Base-by-base conservation (phyloP, 106 monocot species). In the Apostasia ramifera region DNA sequence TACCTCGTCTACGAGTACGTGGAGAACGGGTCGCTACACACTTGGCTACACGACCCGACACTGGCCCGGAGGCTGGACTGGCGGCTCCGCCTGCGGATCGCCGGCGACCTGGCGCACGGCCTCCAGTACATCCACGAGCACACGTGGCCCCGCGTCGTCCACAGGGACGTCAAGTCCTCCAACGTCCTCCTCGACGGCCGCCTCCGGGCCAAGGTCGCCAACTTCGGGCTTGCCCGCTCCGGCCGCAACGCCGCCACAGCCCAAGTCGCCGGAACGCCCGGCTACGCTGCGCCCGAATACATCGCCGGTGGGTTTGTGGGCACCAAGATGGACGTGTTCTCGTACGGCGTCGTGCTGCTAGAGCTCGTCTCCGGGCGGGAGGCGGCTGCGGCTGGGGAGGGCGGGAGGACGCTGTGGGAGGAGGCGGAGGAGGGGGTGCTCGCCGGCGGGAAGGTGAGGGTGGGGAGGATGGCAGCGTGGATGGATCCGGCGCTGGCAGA, bases 101-200 rank as follows among this genome's bases (percentile, higher is more conserved):
- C 90, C 7, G 71, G 90, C 6, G 90, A 94, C 78, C 71, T 94
- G 9, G 89, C 94, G 37, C 74, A 94, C 46, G 94, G 90, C 14
- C 83, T 94, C 48, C 90, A 90, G 72, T 94, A 94, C 90, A 87
- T 94, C 84, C 94, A 94, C 63, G 90, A 94, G 72, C 94, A 94
- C 74, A 90, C 94, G 3, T 90, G 80, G 82, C 94, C 94, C 14
- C 80, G 84, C 2, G 89, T 94, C 45, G 94, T 90, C 53, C 93
- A 93, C 80, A 93, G 86, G 66, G 93, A 93, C 81, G 84, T 93
- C 80, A 84, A 80, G 78, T 80, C 65, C 82, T 80, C 82, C 84
- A 89, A 89, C 71, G 84, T 89, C 47, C 75, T 93, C 37, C 82
- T 90, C 44, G 90, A 94, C 63, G 65, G 55, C 50, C 66, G 59